Base-by-base conservation (phyloP, 345 rosid species). In the Brassica cretica region DNA sequence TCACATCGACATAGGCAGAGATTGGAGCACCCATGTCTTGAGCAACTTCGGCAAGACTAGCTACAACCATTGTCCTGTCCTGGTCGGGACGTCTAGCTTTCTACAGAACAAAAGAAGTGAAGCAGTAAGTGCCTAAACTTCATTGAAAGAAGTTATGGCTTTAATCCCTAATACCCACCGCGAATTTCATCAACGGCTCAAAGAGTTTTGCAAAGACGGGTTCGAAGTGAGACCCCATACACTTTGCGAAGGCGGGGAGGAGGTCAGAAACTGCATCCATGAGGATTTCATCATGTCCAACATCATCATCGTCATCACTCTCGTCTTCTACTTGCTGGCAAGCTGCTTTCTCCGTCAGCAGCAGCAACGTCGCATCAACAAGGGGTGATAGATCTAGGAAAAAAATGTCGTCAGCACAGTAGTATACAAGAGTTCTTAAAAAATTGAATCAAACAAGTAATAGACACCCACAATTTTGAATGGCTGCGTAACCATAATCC, bases 221-320 rank as follows among this genome's bases (percentile, higher is more conserved):
- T 14, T 97, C 95, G 86, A 93, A 93, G 79, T 91, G 92, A 80
- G 84, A 77, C 80, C 99, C 99, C 97, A 96, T 86, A 80, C 90
- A 83, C 89, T 90, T 90, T 32, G 99, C 98, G 84, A 96, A 93
- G 67, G 97, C 97, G 30, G 99, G 99, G 82, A 96, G 94, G 73
- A 96, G 90, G 75, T 96, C 99, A 53, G 99, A 93, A 74, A 93
- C 97, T 33, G 97, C 97, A 87, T 96, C 98, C 97, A 95, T 95
- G 66, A 95, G 94, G 79, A 93, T 84, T 82, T 96, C 99, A 71
- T 96, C 99, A 78, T 93, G 99, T 75, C 82, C 89, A 8, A 85
- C 19, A 81, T 88, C 97, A 78, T 88, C 91, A 72, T 91, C 99
- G 62, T 81, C 66, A 78, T 96, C 99, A 79, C 96, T 88, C 58